phyloP scores from a whole-genome alignment of 306 rosid genomes.

The Rubus idaeus region DNA sequence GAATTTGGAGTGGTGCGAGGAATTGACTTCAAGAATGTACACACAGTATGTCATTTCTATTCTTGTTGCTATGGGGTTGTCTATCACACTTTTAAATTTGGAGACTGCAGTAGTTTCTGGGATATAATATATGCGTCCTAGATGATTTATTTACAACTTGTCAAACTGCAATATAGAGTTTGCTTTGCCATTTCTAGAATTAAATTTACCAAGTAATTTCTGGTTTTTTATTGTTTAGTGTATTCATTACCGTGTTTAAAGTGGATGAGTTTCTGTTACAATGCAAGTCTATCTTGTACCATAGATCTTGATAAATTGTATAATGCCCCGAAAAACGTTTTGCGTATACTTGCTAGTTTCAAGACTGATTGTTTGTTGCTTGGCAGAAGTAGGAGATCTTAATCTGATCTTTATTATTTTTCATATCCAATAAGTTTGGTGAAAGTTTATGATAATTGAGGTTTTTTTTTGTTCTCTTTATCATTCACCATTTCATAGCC shows the following conservation, averaged over 20 bases:
- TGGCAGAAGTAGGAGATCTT: neutral
- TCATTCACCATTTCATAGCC: neutral
- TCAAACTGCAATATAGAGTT: neutral
- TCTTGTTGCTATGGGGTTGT: neutral
- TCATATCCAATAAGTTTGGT: neutral
- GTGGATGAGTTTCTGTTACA: neutral
- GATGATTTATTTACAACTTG: neutral
- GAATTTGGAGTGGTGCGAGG: constrained; percentile 98
- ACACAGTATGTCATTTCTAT: constrained; percentile 60
- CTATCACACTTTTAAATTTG: neutral
- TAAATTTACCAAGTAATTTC: neutral
- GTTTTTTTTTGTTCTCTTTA: neutral
- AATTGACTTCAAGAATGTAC: constrained; percentile 87
- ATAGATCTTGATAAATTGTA: neutral
- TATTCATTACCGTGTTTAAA: neutral
- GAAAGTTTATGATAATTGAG: neutral
- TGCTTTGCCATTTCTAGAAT: neutral
- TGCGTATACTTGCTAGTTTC: neutral
- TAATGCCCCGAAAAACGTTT: neutral
- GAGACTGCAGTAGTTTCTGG: neutral
- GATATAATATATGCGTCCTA: neutral
- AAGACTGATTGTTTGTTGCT: neutral
- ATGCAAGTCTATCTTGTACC: neutral
- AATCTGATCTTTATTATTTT: neutral
- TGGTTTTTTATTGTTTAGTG: neutral